phyloP scores from a whole-genome alignment of 371 early-diverging fungal species.

The Vavraia culicis region DNA sequence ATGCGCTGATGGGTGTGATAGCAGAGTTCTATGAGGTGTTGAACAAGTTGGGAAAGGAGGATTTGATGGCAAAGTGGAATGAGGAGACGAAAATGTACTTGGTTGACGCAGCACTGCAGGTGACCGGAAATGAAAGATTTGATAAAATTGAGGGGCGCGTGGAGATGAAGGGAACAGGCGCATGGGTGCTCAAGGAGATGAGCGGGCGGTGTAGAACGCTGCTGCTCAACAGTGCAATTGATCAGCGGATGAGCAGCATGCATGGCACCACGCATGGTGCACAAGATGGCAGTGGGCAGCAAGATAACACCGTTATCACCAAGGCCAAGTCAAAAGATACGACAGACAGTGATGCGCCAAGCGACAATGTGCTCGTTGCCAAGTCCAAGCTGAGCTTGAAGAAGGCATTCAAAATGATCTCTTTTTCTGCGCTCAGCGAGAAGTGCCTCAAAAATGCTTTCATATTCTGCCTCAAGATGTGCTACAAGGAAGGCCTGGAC shows the following conservation, averaged over 20 bases:
- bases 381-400: background rate
- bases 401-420: background rate
- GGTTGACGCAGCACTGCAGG: slow-evolving; percentile 74
- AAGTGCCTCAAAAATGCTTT: slow-evolving; percentile 59
- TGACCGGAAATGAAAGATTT: slow-evolving; percentile 59
- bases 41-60: slow-evolving; percentile 56
- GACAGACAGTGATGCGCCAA: background rate
- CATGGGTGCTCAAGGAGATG: slow-evolving; percentile 80
- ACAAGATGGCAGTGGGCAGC: slow-evolving; percentile 87
- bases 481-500: slow-evolving; percentile 95
- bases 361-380: background rate
- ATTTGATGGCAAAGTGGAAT: slow-evolving; percentile 74
- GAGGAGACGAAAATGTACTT: slow-evolving; percentile 72
- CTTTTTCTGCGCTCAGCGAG: slow-evolving; percentile 45
- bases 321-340: slow-evolving; percentile 66
- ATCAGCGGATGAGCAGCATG: no score
- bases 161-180: slow-evolving; percentile 91
- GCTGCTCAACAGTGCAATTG: no score
- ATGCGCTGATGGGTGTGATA: slow-evolving; percentile 95
- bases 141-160: slow-evolving; percentile 81
- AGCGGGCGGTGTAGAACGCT: slow-evolving; percentile 73
- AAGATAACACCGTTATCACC: slow-evolving; percentile 78
- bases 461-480: slow-evolving; percentile 80
- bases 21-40: slow-evolving; percentile 77
- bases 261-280: no score